Base-by-base conservation (phyloP, 1,284 basidiomycete genomes). In the Cutaneotrichosporon cavernicola region DNA sequence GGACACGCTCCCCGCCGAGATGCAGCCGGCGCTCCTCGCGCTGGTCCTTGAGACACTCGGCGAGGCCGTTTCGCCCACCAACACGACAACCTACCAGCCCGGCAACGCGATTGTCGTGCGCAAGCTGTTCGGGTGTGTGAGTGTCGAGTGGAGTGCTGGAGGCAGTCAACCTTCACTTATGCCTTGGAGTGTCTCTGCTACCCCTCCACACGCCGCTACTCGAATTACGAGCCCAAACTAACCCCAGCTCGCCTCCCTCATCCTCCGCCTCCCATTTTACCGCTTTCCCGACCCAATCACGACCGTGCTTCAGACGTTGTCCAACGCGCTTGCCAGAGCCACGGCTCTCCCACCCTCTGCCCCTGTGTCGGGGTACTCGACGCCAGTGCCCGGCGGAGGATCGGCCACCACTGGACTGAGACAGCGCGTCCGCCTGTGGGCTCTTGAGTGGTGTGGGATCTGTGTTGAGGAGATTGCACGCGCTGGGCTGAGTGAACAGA, bases 41-140 rank as follows among this genome's bases (percentile, higher is more conserved):
- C 75, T 80, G 16, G 68, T 80, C 2, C 71, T 82, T 13, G 64
- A 72, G 9, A 72, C 72, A 18, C 74, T 81, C 5, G 68, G 69
- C 11, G 65, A 71, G 30, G 74, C 77, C 5, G 69, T 78, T 21
- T 73, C 68, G 21, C 77, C 79, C 4, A 43, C 68, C 8, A 77
- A 72, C 61, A 69, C 73, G 18, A 63, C 69, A 34, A 66, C 73
- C 0, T 73, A 68, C 55, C 73, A 77, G 65, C 62, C 69, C 16
- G 74, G 69, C 43, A 81, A 81, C 63, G 70, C 67, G 6, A 84
- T 92, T 60, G 90, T 91, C 57, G 84, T 91, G 30, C 86, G 91
- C 60, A 95, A 94, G 76, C 82, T 94, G 32, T 95, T 90, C 73
- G 90, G 92, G 26, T 87, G 90, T 65, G 90, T 93, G 80, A 74